phyloP scores from a whole-genome alignment of 805 yeast genomes.

The Metschnikowia borealis region DNA sequence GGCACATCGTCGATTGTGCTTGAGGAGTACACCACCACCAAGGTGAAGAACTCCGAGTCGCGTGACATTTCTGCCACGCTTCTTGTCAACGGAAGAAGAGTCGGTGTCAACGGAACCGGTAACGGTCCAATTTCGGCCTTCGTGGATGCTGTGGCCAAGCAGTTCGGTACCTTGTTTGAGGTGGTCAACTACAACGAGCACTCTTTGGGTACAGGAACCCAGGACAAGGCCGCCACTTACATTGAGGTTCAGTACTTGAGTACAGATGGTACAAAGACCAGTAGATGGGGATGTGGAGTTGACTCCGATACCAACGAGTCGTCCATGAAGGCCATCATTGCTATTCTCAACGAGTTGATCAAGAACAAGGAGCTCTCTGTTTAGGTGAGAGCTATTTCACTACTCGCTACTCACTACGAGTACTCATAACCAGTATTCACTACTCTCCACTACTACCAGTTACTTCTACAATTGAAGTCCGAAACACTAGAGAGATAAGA shows the following conservation, averaged over 20 bases:
- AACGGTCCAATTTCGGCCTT: constrained; percentile 79
- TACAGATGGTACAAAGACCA: constrained; percentile 32
- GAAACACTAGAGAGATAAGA: no score
- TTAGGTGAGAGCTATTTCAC: no score
- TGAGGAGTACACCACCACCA: constrained; percentile 24
- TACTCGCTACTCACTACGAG: no score
- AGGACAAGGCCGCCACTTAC: constrained; percentile 71
- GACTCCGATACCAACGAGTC: constrained; percentile 43
- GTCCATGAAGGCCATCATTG: constrained; percentile 29
- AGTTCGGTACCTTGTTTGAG: constrained; percentile 51
- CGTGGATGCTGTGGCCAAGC: constrained; percentile 56
- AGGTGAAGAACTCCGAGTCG: constrained; percentile 18
- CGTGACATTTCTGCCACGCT: constrained; percentile 23
- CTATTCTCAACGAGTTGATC: constrained; percentile 23
- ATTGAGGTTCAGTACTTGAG: constrained; percentile 46
- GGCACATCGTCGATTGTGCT: constrained; percentile 17
- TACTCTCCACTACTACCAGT: no score
- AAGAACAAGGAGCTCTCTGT: constrained; percentile 27
- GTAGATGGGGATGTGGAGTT: constrained; percentile 44
- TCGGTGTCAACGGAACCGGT: constrained; percentile 54
- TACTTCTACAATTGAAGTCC: no score
- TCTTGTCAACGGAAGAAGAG: constrained; percentile 18
- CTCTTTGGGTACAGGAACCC: constrained; percentile 67
- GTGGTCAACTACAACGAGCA: constrained; percentile 70
- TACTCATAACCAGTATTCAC: no score